These are phyloP conservation scores for Neofusicoccum laricinum DNA, from an alignment of 2,329 filamentous ascomycete species.

Conservation along the genomic window DNA sequence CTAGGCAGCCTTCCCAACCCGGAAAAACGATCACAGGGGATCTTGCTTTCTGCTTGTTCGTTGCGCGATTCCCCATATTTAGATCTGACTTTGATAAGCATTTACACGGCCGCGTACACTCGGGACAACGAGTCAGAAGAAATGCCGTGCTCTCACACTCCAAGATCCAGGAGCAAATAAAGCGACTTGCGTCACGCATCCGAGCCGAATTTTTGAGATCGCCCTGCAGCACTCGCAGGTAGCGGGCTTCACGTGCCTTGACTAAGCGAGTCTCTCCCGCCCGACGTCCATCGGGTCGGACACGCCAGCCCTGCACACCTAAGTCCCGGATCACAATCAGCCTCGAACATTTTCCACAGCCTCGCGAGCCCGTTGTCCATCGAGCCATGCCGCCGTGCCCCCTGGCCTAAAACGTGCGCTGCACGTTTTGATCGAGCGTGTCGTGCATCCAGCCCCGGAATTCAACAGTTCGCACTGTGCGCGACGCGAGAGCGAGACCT, in stretches of 20 bases:
- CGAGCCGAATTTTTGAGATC: background rate
- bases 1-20: background rate
- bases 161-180: background rate
- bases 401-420: background rate
- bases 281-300: slow-evolving; percentile 8
- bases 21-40: background rate
- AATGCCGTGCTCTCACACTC: background rate
- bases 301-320: slow-evolving; percentile 11
- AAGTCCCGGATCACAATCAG: background rate
- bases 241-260: slow-evolving; percentile 11
- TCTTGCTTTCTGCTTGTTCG: background rate
- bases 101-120: background rate
- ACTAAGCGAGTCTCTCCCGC: slow-evolving; percentile 11
- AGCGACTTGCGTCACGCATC: background rate
- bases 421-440: background rate
- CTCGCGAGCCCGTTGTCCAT: background rate
- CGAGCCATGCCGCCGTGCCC: background rate
- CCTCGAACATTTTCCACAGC: slow-evolving; percentile 1
- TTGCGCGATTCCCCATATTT: background rate
- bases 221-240: background rate
- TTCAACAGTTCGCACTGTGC: background rate
- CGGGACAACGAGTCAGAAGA: background rate
- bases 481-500: background rate
- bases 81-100: slow-evolving; percentile 11
- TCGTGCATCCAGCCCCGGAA: background rate